Percentiles rank a stretch among this genome's conserved stretches.
Conservation (phyloP, 2,329 filamentous ascomycete genomes). For the Mollisia scopiformis region DNA sequence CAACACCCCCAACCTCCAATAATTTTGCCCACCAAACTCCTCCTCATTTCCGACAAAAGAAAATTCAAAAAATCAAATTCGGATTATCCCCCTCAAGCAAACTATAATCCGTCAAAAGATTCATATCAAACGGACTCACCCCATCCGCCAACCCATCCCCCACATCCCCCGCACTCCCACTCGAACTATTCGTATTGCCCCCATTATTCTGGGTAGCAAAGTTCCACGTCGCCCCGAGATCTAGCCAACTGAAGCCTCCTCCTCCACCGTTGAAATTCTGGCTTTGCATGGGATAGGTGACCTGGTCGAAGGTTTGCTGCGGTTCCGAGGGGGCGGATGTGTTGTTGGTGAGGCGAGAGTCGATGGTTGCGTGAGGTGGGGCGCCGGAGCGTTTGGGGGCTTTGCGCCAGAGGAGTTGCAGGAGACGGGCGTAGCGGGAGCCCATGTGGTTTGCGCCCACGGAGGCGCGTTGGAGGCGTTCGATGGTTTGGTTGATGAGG, state of each 20-base stretch:
- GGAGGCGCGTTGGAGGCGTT: slow-evolving; percentile 61
- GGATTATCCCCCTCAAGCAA: slow-evolving; percentile 32
- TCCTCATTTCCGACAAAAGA: too few species aligned
- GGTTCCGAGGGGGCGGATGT: background rate
- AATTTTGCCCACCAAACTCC: too few species aligned
- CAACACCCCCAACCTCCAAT: too few species aligned
- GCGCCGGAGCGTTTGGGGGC: slow-evolving; percentile 21
- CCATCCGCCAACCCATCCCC: slow-evolving; percentile 14
- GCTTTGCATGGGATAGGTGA: background rate
- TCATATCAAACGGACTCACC: slow-evolving; percentile 21
- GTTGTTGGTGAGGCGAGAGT: slow-evolving; percentile 1
- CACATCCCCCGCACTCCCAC: slow-evolving; percentile 25
- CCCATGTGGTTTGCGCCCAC: slow-evolving; percentile 61
- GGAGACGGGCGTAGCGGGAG: slow-evolving; percentile 61
- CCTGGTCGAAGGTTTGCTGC: slow-evolving; percentile 4
- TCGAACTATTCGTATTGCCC: slow-evolving; percentile 23
- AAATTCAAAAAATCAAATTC: slow-evolving; percentile 32
- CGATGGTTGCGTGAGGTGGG: slow-evolving; percentile 7
- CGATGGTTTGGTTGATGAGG: slow-evolving; percentile 60
- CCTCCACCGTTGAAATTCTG: slow-evolving; percentile 2
- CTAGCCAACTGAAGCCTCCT: slow-evolving; percentile 34
- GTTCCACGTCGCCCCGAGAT: slow-evolving; percentile 35
- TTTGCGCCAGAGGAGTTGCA: slow-evolving; percentile 62
- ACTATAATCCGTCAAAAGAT: slow-evolving; percentile 29
- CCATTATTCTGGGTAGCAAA: slow-evolving; percentile 37